Percentiles rank a stretch among this genome's conserved stretches.
Conservation (phyloP, 805 yeast genomes). For the Kazachstania bromeliacearum region DNA sequence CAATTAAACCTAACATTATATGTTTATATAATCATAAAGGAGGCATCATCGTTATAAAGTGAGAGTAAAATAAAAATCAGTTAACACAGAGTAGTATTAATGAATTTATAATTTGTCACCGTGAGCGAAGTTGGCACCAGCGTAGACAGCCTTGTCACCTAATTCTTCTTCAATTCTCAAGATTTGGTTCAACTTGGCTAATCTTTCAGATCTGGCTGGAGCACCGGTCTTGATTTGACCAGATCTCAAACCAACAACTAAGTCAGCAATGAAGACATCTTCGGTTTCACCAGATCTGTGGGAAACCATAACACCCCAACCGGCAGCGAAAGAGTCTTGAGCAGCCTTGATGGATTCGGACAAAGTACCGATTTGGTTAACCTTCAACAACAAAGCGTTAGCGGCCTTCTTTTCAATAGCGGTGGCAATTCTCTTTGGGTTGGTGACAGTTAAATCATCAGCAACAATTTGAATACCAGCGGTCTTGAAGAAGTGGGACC, state of each 20-base stretch:
- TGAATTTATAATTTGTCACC: conserved; percentile 32
- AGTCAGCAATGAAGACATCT: conserved; percentile 96
- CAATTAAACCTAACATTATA: conserved; percentile 17
- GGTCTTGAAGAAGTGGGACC: conserved; percentile 78
- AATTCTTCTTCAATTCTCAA: conserved; percentile 97
- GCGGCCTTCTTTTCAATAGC: conserved; percentile 97
- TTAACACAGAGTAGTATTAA: background rate
- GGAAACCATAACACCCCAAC: conserved; percentile 99
- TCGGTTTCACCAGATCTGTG: conserved; percentile 99
- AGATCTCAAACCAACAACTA: conserved; percentile 93
- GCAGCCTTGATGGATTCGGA: conserved; percentile 97
- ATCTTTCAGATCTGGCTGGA: conserved; percentile 99
- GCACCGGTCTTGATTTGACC: conserved; percentile 99
- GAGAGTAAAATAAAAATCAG: conserved; percentile 2
- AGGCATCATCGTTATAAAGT: conserved; percentile 4
- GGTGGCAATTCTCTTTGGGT: conserved; percentile 86
- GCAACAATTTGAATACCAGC: conserved; percentile 85
- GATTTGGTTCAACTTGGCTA: conserved; percentile 97
- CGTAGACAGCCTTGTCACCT: conserved; percentile 94
- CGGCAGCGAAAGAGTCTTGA: conserved; percentile 85
- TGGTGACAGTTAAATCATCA: conserved; percentile 98
- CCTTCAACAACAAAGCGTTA: conserved; percentile 90
- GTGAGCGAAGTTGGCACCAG: conserved; percentile 83
- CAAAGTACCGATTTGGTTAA: conserved; percentile 96
- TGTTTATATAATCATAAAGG: conserved; percentile 6